Conservation (phyloP, 345 rosid genomes). For the Aquilaria yunnanensis region DNA sequence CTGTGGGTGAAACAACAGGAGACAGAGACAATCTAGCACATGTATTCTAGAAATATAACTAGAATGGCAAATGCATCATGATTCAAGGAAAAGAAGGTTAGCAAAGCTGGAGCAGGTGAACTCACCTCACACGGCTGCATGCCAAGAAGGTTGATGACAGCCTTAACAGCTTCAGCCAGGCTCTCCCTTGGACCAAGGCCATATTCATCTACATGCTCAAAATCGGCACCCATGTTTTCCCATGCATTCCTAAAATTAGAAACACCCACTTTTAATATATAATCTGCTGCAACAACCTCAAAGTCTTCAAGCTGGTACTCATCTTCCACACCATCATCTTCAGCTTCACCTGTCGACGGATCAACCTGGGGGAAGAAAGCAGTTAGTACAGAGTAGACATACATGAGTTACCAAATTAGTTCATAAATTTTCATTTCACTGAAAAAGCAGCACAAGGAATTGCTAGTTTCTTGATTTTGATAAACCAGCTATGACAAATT, state of each 20-base stretch:
- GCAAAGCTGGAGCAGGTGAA: neutral
- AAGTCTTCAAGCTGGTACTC: conserved; percentile 97
- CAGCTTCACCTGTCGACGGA: conserved; percentile 79
- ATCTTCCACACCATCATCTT: conserved; percentile 97
- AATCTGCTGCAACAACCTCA: conserved; percentile 92
- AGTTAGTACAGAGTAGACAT: conserved; percentile 1
- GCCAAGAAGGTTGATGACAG: conserved; percentile 93
- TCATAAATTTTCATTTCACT: neutral
- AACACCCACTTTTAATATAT: conserved; percentile 77
- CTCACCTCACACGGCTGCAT: conserved; percentile 98
- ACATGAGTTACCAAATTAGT: neutral
- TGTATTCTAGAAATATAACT: too few species aligned
- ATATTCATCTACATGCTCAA: conserved; percentile 90
- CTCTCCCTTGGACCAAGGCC: conserved; percentile 96
- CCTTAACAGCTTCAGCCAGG: conserved; percentile 72
- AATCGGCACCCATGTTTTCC: conserved; percentile 77
- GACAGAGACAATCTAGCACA: too few species aligned
- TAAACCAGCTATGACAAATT: neutral
- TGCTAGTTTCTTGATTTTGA: neutral
- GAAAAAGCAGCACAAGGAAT: too few species aligned
- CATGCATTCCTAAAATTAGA: conserved; percentile 97
- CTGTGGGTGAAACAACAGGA: too few species aligned
- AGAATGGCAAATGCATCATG: too few species aligned
- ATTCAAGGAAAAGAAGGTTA: too few species aligned
- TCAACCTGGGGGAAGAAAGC: conserved; percentile 55